Evolutionary conservation across 805 yeast species (phyloP), one percentile per base, ranked within the genome.

Genomic region (Aciculoconidium aculeatum): DNA sequence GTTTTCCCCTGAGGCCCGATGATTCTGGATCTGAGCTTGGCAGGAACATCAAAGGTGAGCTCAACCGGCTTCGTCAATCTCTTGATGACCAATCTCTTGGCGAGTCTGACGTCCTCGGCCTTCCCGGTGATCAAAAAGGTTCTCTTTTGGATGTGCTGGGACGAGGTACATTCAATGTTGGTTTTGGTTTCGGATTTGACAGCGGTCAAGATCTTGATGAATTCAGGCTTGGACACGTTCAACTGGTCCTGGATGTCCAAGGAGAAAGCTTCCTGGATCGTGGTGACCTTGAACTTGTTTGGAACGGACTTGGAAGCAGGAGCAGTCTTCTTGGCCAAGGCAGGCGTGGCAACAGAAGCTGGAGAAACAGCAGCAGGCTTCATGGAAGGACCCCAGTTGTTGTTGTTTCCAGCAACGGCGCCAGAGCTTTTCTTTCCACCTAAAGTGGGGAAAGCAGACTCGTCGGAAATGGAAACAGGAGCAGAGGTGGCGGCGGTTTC

Each of bases 1-100:
- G 69, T 80, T 44, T 70, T 72, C 52, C 97, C 97, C 52, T 80
- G 83, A 24, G 88, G 70, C 35, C 97, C 97, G 58, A 88, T 88
- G 35, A 88, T 74, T 28, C 74, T 71, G 6, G 94, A 71, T 56
- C 92, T 74, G 35, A 84, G 69, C 42, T 72, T 74, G 9, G 88
- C 72, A 17, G 97, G 96, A 30, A 88, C 73, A 17, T 67, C 52
- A 49, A 88, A 72, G 17, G 65, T 57, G 27, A 74, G 58, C 5
- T 59, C 61, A 33, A 80, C 74, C 31, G 94, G 94, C 53, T 78
- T 80, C 21, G 94, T 79, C 51, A 90, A 68, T 43, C 75, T 80
- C 49, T 76, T 78, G 37, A 83, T 70, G 34, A 90, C 69, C 40
- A 81, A 83, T 39, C 85, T 72, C 54, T 79, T 80, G 34, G 94